Evolutionary conservation across 2,329 filamentous ascomycete genomes (phyloP).

Genomic region (Alternaria ethzedia): DNA sequence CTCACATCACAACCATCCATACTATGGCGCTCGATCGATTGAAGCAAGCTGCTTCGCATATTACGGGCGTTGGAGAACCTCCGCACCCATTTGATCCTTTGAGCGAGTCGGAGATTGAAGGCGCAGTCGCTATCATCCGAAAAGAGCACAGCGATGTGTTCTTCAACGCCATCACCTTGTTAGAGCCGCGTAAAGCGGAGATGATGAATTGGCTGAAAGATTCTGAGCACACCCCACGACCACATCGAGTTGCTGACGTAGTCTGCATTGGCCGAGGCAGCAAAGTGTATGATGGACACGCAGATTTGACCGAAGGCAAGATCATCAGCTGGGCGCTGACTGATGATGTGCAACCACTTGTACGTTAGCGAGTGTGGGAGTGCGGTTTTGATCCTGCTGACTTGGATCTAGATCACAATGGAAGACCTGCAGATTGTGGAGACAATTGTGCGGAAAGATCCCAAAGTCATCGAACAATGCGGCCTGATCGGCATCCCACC

Average conservation of each 20-base stretch:
- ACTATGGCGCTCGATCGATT: conserved; percentile 68
- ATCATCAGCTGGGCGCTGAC: conserved; percentile 77
- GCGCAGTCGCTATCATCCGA: conserved; percentile 71
- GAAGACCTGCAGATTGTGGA: conserved; percentile 87
- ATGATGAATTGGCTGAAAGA: conserved; percentile 81
- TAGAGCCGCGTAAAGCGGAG: conserved; percentile 83
- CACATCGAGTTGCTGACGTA: conserved; percentile 77
- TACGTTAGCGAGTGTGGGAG: conserved; percentile 46
- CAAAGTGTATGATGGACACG: conserved; percentile 81
- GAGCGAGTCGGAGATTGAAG: conserved; percentile 72
- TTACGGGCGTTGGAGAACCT: conserved; percentile 61
- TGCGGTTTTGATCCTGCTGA: neutral
- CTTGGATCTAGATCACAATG: conserved; percentile 73
- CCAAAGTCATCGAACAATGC: conserved; percentile 90
- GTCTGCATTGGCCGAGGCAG: conserved; percentile 81
- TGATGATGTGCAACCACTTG: conserved; percentile 80
- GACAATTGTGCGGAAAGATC: conserved; percentile 74
- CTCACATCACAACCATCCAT: conserved; percentile 5
- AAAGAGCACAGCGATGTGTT: conserved; percentile 73
- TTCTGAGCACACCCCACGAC: conserved; percentile 66
- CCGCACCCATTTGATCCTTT: conserved; percentile 83
- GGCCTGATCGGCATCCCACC: conserved; percentile 78
- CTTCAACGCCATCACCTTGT: conserved; percentile 86
- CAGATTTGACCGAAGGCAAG: conserved; percentile 71
- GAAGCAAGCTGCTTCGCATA: conserved; percentile 67